A percentile compares a stretch with the other conserved stretches of the same genome.
Conservation (phyloP, 2,329 filamentous ascomycete species). For the Rhynchosporium secalis region DNA sequence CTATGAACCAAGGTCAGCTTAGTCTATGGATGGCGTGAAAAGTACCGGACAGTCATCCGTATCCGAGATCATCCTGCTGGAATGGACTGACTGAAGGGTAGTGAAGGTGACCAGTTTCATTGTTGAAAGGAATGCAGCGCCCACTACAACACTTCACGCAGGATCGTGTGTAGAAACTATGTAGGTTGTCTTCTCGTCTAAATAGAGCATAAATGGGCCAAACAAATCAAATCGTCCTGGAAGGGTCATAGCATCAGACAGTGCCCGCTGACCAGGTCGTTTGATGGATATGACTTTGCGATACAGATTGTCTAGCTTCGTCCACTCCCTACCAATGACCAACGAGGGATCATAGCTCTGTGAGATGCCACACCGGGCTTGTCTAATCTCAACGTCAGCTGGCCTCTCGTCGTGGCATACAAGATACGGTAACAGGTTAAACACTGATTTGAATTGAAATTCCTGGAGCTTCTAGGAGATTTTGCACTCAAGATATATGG, state of each 20-base stretch:
- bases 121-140: background rate
- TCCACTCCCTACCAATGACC: background rate
- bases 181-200: background rate
- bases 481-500: too few species aligned
- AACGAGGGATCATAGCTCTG: background rate
- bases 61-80: background rate
- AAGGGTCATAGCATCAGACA: background rate
- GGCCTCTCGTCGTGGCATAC: background rate
- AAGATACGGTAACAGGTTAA: background rate
- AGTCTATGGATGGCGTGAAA: background rate
- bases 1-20: background rate
- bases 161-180: background rate
- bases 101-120: background rate
- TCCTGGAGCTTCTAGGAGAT: too few species aligned
- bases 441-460: background rate
- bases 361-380: background rate
- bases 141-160: background rate
- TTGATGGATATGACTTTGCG: background rate
- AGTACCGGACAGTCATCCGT: background rate
- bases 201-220: background rate
- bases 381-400: background rate
- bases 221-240: background rate
- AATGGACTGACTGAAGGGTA: background rate
- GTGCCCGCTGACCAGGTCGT: background rate
- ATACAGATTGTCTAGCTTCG: background rate